Evolutionary conservation across 1,284 basidiomycete genomes (phyloP), one percentile per base, ranked within the genome.

Genomic region (Puccinia horiana): DNA sequence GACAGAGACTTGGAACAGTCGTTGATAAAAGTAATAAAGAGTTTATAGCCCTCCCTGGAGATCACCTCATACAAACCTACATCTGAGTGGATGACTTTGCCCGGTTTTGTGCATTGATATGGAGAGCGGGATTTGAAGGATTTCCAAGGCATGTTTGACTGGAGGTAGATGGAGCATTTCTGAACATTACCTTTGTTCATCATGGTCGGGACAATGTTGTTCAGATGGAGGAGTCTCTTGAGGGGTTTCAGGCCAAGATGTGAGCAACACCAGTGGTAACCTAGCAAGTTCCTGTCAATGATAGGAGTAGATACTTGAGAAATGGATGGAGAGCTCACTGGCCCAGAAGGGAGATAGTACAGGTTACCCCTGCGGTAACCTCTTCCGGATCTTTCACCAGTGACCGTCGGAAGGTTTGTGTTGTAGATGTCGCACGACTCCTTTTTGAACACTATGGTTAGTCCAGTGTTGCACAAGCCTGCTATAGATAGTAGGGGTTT

Each of bases 31-130:
- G n/a, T n/a, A n/a, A 70, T 40, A n/a, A 37, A 70, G 18, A 14
- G 18, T 47, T 74, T 74, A 29, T 8, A 47, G 3, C 70, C 6
- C 47, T 74, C 70, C 0, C 70, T 1, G 0, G 40, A 74, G 20
- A 49, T 26, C n/a, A n/a, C n/a, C n/a, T n/a, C n/a, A n/a, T n/a
- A n/a, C n/a, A n/a, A 1, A 32, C 32, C 26, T 12, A 76, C 29
- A 76, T 76, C 26, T 4, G 74, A 76, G 49, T 76, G 74, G 23
- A 76, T 76, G n/a, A 76, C 26, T 11, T 76, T 26, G 16, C 74
- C 74, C 23, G 37, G 37, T 6, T 4, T 12, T 5, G 0, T 2
- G 23, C 52, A 29, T 0, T 32, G 0, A n/a, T 76, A 58, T 0
- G 26, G 18, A 0, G 20, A 8, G 0, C 49, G 23, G 0, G 74